Conservation (phyloP, 1,284 basidiomycete species). For the Papiliotrema terrestris region DNA sequence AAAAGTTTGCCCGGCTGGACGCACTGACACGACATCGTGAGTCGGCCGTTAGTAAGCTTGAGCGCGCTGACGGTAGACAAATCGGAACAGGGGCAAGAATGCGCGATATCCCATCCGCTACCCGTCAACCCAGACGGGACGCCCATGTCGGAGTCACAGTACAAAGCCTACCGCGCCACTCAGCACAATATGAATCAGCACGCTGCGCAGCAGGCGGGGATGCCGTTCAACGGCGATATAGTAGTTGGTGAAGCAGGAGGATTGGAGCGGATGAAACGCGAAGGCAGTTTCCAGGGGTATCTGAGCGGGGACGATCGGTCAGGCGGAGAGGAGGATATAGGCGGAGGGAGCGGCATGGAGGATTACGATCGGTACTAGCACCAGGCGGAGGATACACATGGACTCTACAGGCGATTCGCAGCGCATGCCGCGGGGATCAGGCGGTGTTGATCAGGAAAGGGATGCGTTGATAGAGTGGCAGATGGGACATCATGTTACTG, state of each 20-base stretch:
- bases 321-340: conserved; percentile 19
- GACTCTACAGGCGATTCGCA: too few relatives aligned
- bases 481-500: too few relatives aligned
- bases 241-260: neutral
- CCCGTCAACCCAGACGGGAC: conserved; percentile 48
- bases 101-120: conserved; percentile 45
- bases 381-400: neutral
- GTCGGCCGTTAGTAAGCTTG: conserved; percentile 40
- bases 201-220: neutral
- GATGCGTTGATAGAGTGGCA: too few relatives aligned
- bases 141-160: conserved; percentile 47
- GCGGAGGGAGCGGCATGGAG: conserved; percentile 29
- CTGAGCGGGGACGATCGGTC: conserved; percentile 22
- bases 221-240: neutral
- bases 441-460: too few relatives aligned
- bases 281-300: conserved; percentile 8
- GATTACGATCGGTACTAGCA: conserved; percentile 22
- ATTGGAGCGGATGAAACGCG: neutral
- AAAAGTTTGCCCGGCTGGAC: conserved; percentile 89
- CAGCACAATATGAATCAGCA: conserved; percentile 4
- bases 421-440: too few relatives aligned
- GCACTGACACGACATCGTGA: conserved; percentile 75
- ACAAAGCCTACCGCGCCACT: conserved; percentile 38
- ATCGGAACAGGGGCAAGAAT: conserved; percentile 49
- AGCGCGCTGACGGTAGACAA: conserved; percentile 31